Conservation (phyloP, 1,284 basidiomycete genomes). For the Sanghuangporus sanghuang region DNA sequence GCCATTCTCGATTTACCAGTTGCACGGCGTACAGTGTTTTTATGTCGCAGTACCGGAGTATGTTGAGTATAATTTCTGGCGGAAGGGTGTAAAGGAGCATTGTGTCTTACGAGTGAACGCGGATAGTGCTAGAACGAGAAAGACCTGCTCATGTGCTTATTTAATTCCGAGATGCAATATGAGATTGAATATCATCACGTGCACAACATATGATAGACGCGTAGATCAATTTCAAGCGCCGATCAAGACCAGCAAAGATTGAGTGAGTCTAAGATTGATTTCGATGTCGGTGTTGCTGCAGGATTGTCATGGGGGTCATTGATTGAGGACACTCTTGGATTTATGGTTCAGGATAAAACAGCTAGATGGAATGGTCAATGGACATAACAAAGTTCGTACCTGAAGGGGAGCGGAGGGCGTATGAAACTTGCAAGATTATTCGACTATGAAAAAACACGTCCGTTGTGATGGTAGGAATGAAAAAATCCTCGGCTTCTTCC, state of each 20-base stretch:
- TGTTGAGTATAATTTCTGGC: slow-evolving; percentile 7
- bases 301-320: too few species aligned
- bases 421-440: too few species aligned
- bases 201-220: not conserved
- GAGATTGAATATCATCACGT: not conserved
- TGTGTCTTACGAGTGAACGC: not conserved
- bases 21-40: slow-evolving; percentile 32
- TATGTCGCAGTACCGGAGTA: slow-evolving; percentile 22
- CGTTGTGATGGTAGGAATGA: too few species aligned
- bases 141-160: not conserved
- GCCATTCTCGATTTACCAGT: slow-evolving; percentile 39
- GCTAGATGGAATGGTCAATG: too few species aligned
- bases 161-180: too few species aligned
- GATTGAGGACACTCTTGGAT: too few species aligned
- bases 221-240: not conserved
- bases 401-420: too few species aligned
- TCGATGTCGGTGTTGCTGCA: too few species aligned
- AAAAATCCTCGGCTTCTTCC: too few species aligned
- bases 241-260: not conserved
- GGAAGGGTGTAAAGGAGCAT: slow-evolving; percentile 1
- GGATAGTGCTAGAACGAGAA: not conserved
- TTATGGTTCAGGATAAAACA: too few species aligned
- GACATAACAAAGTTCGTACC: too few species aligned
- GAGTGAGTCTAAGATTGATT: not conserved
- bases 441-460: too few species aligned